Evolutionary conservation across 371 early-diverging fungal genomes (phyloP).

Genomic region (Umbelopsis sp.): DNA sequence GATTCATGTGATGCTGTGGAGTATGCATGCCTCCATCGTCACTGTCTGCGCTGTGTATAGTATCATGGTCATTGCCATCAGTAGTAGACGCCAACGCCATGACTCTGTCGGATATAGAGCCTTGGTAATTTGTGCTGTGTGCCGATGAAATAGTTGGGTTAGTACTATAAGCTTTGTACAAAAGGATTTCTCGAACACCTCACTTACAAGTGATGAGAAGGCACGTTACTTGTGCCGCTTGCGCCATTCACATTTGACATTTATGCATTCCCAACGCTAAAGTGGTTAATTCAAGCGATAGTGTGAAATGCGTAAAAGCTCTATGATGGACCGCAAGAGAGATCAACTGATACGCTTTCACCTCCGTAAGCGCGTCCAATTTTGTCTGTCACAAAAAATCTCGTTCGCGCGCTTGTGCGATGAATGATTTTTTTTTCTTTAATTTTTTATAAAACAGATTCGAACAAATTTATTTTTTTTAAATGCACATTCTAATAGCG

Average conservation of each 20-base stretch:
- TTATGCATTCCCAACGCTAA: neutral
- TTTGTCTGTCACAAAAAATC: neutral
- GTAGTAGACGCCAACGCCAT: neutral
- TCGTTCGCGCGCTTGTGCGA: neutral
- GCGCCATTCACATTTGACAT: conserved; percentile 16
- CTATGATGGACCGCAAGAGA: neutral
- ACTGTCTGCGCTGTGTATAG: neutral
- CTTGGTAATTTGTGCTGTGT: neutral
- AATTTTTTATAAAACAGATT: too few relatives aligned
- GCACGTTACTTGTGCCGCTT: neutral
- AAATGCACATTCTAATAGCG: conserved; percentile 29
- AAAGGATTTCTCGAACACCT: neutral
- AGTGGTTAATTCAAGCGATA: neutral
- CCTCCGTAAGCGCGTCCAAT: neutral
- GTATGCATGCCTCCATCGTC: neutral
- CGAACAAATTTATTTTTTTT: too few relatives aligned
- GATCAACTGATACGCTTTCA: neutral
- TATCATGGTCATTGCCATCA: neutral
- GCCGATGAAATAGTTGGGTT: neutral
- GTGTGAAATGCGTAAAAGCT: neutral
- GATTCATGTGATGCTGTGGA: neutral
- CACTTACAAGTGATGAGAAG: conserved; percentile 6
- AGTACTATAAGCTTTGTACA: neutral
- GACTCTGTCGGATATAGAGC: neutral
- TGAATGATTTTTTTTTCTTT: neutral